Percentiles rank a stretch among this genome's conserved stretches.
These are phyloP conservation scores for Aureobasidium sp. DNA, from an alignment of 2,329 filamentous ascomycete species.

Conservation along the genomic window DNA sequence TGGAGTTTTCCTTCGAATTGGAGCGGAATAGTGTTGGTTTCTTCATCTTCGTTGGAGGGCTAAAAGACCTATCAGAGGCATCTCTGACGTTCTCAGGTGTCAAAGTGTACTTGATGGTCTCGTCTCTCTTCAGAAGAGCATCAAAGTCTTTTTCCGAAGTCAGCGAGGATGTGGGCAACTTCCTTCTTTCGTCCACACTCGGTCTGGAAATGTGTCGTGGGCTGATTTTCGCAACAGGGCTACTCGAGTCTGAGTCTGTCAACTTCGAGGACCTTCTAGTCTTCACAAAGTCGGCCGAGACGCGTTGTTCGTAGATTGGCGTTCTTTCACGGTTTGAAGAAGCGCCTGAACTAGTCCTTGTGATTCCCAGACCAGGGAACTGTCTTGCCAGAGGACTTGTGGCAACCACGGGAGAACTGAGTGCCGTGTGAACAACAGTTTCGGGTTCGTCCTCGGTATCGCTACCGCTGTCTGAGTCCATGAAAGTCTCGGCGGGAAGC, in stretches of 20 bases:
- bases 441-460: background rate
- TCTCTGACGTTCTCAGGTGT: constrained; percentile 40
- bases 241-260: background rate
- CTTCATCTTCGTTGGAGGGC: background rate
- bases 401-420: background rate
- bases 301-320: background rate
- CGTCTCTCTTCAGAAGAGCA: constrained; percentile 36
- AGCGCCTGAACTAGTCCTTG: background rate
- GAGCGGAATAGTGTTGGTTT: background rate
- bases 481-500: background rate
- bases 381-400: constrained; percentile 1
- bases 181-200: constrained; percentile 5
- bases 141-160: constrained; percentile 34
- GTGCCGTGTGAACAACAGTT: background rate
- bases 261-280: background rate
- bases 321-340: background rate
- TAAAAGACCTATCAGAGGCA: constrained; percentile 18
- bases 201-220: background rate
- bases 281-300: constrained; percentile 2
- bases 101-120: constrained; percentile 42
- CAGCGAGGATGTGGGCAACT: constrained; percentile 1
- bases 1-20: background rate
- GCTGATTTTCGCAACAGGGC: background rate
- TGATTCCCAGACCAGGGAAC: background rate
- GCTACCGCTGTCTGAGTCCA: background rate